Conservation (phyloP, 1,139 yeast species). For the Blastobotrys capitulatus region DNA sequence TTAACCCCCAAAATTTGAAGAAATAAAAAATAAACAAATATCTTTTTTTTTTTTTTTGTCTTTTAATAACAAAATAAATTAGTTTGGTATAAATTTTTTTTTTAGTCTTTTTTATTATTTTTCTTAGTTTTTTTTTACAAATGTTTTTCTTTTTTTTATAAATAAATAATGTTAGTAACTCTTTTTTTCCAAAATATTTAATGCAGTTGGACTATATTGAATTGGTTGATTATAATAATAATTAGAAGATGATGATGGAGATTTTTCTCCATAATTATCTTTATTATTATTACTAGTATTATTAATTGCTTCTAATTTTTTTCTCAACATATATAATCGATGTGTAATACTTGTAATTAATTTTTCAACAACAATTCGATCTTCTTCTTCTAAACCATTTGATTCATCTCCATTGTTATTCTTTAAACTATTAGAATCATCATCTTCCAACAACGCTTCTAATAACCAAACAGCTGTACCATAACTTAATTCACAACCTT, state of each 20-base stretch:
- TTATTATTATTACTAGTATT: neutral
- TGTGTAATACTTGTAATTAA: conserved; percentile 36
- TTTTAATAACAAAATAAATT: too few species aligned
- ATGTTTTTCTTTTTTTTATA: neutral
- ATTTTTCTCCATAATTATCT: neutral
- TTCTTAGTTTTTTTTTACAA: neutral
- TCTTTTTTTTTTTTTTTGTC: neutral
- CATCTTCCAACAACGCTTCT: conserved; percentile 64
- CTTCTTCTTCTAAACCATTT: conserved; percentile 56
- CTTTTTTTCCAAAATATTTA: neutral
- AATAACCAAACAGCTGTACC: conserved; percentile 95
- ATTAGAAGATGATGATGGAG: neutral
- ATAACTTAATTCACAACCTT: conserved; percentile 81
- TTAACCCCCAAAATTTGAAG: neutral
- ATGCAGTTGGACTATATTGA: neutral
- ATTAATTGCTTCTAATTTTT: conserved; percentile 18
- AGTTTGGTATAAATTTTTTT: too few species aligned
- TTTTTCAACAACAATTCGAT: conserved; percentile 66
- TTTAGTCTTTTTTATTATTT: neutral
- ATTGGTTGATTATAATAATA: neutral
- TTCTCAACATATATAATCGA: conserved; percentile 27
- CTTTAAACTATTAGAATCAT: conserved; percentile 13
- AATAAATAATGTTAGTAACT: neutral
- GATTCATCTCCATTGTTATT: conserved; percentile 10
- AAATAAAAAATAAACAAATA: too few species aligned